Evolutionary conservation across 106 monocot genomes (phyloP), one percentile per base, ranked within the genome.

Genomic region (Dioscorea zingiberensis): DNA sequence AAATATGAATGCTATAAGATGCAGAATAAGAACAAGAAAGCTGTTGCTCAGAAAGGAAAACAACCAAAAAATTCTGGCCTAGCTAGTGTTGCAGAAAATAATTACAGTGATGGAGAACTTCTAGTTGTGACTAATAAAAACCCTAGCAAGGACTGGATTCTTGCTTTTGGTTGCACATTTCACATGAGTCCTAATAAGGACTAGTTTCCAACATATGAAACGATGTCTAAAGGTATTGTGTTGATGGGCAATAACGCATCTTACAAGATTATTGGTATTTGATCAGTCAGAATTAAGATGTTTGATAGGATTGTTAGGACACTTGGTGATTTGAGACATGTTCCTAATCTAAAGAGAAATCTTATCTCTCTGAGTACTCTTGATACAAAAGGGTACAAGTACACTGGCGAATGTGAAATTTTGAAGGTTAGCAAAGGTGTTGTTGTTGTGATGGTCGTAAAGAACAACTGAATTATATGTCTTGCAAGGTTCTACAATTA

Each of bases 111-210:
- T 38, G 38, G 38, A 38, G 38, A 38, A 1, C 38, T 38, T 38
- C 0, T 38, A 38, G 38, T 38, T 6, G 4, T 38, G 6, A 3
- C 10, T 38, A 6, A 38, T 38, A 10, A 10, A 0, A 10, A 38
- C 38, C 7, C 30, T n/a, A n/a, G n/a, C n/a, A n/a, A n/a, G n/a
- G 38, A 6, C 10, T 77, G 71, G 51, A 53, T 77, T 47, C 4
- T 70, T 14, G 25, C 70, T 28, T 65, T 6, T 1, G 13, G 22
- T 29, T 48, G 19, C 9, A 29, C 64, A 0, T 53, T 49, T 18
- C 70, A 65, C 23, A 59, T 76, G 65, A 48, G 38, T 64, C 65
- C 58, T 13, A 64, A 54, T 59, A 28, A 24, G 19, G 18, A 60
- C 0, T 77, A 24, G 57, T 59, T 77, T 29, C 8, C n/a, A 54